Base-by-base conservation (phyloP, 345 rosid species). In the Isatis tinctoria region DNA sequence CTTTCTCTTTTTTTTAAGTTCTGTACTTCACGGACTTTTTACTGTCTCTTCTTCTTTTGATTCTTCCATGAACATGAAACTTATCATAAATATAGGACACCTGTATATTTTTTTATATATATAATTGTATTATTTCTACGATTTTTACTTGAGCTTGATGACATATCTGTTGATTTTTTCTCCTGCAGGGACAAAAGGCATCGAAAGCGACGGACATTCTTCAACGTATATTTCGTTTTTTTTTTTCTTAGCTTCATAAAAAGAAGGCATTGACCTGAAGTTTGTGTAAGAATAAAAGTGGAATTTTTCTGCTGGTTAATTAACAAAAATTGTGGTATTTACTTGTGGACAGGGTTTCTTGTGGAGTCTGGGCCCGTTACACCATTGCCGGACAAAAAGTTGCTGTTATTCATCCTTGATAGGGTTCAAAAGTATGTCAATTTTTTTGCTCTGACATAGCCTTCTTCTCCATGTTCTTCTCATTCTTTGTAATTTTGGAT, bases 301-400 rank as follows among this genome's bases (percentile, higher is more conserved):
- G 33, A 36, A 44, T 33, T 57, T 40, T 44, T 57, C 39, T 35
- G 56, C 33, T 81, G 47, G 40, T 53, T 70, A 63, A 49, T 59
- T 63, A 6, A 14, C n/a, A 58, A 35, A 53, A 71, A 49, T 9
- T 51, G 67, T 82, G 67, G 47, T n/a, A 70, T 80, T 77, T 84
- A 60, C 83, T 56, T 85, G 86, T 80, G 88, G 85, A 78, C 94
- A 93, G 98, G 77, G 81, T 85, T 83, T 58, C 73, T 67, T 83
- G 85, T 81, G 83, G 92, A 85, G 80, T 82, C 88, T 59, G 97
- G 93, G 48, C 97, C 96, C 90, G 80, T 86, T 65, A 86, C 88
- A 60, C 87, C 96, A 81, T 88, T 93, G 88, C 97, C 98, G 74
- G 90, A 91, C 85, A 91, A 88, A 88, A 91, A 88, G 96, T 86